Evolutionary conservation across 768 basidiomycete genomes (phyloP).

Genomic region (Flagelloscypha sp.): DNA sequence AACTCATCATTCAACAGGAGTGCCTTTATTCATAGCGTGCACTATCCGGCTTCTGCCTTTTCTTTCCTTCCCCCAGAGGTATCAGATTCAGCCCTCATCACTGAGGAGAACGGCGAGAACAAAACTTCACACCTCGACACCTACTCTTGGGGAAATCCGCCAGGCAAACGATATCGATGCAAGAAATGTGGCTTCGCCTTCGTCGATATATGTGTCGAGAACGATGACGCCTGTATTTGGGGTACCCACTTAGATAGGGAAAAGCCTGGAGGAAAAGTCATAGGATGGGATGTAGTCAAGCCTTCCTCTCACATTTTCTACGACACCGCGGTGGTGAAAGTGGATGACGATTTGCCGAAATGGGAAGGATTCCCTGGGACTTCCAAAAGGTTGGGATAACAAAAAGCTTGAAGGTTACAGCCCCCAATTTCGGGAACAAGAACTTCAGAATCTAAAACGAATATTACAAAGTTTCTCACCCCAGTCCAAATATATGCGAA

Average conservation of each 20-base stretch:
- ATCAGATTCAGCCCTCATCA: no score
- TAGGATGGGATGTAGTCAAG: conserved; percentile 11
- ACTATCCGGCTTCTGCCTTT: conserved; percentile 9
- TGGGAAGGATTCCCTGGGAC: conserved; percentile 9
- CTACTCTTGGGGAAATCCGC: conserved; percentile 4
- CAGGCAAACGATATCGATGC: conserved; percentile 9
- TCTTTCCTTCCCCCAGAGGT: no score
- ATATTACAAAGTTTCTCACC: no score
- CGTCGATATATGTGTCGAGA: conserved; percentile 5
- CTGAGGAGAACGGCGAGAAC: no score
- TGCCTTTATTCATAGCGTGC: conserved; percentile 9
- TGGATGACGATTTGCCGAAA: conserved; percentile 9
- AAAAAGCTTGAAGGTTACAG: no score
- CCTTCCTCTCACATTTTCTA: conserved; percentile 13
- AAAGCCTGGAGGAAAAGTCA: conserved; percentile 10
- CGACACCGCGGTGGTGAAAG: conserved; percentile 9
- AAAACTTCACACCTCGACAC: conserved; percentile 4
- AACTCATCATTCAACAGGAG: conserved; percentile 6
- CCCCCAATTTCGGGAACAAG: no score
- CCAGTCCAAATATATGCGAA: no score
- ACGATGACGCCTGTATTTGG: conserved; percentile 9
- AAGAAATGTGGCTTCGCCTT: conserved; percentile 9
- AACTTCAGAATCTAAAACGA: no score
- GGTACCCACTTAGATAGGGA: conserved; percentile 12
- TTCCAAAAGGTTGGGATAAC: not conserved